Evolutionary conservation across 257 asterid genomes (phyloP).

Genomic region (Penstemon eatonii): DNA sequence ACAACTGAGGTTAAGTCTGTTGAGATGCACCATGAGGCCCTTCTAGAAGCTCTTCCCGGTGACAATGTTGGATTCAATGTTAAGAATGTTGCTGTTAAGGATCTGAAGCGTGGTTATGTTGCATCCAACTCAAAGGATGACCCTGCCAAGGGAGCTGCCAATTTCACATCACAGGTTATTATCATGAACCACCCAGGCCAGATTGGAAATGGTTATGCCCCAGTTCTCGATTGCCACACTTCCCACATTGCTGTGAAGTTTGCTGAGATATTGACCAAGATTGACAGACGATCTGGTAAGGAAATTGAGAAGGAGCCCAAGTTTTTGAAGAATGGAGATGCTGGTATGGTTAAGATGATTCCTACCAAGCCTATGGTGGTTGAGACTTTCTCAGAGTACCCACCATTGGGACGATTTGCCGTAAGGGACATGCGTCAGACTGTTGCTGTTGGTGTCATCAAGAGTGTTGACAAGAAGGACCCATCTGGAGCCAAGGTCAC

Average conservation of each 20-base stretch:
- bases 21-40: slow-evolving; percentile 79
- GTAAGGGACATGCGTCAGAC: slow-evolving; percentile 81
- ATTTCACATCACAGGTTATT: slow-evolving; percentile 69
- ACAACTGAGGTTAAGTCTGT: slow-evolving; percentile 85
- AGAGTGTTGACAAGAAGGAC: slow-evolving; percentile 73
- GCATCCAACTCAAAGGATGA: slow-evolving; percentile 85
- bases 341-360: slow-evolving; percentile 63
- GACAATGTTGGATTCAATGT: slow-evolving; percentile 85
- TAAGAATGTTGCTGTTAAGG: slow-evolving; percentile 82
- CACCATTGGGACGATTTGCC: slow-evolving; percentile 64
- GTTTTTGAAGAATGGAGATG: slow-evolving; percentile 65
- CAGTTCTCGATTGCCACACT: slow-evolving; percentile 71
- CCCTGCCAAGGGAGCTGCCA: slow-evolving; percentile 72
- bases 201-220: slow-evolving; percentile 72
- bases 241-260: slow-evolving; percentile 70
- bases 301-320: slow-evolving; percentile 65
- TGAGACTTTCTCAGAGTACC: slow-evolving; percentile 54
- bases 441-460: slow-evolving; percentile 74
- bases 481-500: slow-evolving; percentile 74
- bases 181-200: slow-evolving; percentile 86
- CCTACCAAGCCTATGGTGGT: slow-evolving; percentile 73
- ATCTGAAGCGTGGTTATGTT: slow-evolving; percentile 77
- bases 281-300: slow-evolving; percentile 63
- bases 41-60: slow-evolving; percentile 79
- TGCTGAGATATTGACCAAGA: slow-evolving; percentile 57